Conservation (phyloP, 2,329 filamentous ascomycete species). For the Drechmeria coniospora region DNA sequence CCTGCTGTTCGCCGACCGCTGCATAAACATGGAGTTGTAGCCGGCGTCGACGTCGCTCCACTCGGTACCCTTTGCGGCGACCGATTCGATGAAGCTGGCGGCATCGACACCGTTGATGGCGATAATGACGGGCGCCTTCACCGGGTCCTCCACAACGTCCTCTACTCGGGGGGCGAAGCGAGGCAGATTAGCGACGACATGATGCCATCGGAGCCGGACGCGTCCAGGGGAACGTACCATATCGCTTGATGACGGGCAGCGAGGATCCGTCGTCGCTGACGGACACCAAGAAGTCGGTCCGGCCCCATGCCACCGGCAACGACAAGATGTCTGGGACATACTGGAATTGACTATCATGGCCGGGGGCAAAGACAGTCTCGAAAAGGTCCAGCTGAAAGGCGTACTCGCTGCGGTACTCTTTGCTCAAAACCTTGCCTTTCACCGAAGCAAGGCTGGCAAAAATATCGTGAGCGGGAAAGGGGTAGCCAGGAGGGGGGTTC, state of each 20-base stretch:
- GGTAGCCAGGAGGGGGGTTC: conserved; percentile 34
- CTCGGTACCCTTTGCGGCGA: conserved; percentile 6
- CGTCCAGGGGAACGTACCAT: conserved; percentile 4
- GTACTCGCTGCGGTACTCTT: conserved; percentile 34
- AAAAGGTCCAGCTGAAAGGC: conserved; percentile 40
- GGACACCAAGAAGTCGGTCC: conserved; percentile 21
- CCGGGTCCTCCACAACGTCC: conserved; percentile 8
- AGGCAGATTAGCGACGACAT: too few relatives aligned
- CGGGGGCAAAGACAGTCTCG: conserved; percentile 26
- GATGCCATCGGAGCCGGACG: background rate
- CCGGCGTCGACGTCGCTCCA: conserved; percentile 13
- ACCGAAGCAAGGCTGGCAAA: conserved; percentile 29
- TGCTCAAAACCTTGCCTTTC: conserved; percentile 21
- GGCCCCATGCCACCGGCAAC: conserved; percentile 5
- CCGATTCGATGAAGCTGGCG: conserved; percentile 8
- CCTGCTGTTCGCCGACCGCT: conserved; percentile 7
- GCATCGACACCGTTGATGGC: conserved; percentile 13
- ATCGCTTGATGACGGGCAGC: conserved; percentile 9
- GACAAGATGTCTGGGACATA: conserved; percentile 6
- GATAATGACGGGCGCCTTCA: conserved; percentile 9
- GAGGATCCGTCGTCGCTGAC: conserved; percentile 16
- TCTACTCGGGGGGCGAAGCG: conserved; percentile 3
- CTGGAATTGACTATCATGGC: conserved; percentile 50
- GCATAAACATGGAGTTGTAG: conserved; percentile 24
- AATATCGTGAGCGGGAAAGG: conserved; percentile 32